These are phyloP conservation scores for Lactarius vividus DNA, from an alignment of 768 basidiomycete genomes.

Conservation along the genomic window DNA sequence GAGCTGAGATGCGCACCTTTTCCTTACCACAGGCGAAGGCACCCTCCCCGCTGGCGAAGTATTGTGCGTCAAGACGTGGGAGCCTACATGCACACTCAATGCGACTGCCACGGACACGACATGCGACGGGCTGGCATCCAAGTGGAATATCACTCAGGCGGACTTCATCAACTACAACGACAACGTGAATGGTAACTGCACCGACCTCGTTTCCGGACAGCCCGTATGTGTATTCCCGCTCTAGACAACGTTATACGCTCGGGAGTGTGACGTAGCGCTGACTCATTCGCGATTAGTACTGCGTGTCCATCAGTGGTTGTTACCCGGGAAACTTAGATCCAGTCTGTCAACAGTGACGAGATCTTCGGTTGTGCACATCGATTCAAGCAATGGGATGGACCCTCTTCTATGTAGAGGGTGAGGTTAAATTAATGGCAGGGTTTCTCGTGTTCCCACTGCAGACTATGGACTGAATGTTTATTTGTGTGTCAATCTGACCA, in stretches of 20 bases:
- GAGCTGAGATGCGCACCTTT: not conserved
- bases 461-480: not conserved
- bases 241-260: not conserved
- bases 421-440: not conserved
- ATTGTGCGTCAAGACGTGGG: not conserved
- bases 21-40: not conserved
- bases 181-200: slow-evolving; percentile 9
- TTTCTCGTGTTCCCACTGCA: not conserved
- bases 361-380: not conserved
- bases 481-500: not conserved
- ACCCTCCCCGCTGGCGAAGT: not conserved
- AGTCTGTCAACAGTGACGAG: slow-evolving; percentile 1
- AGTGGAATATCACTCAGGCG: not conserved
- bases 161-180: slow-evolving; percentile 16
- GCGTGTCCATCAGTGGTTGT: slow-evolving; percentile 9
- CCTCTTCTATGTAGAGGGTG: not conserved
- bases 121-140: not conserved
- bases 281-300: slow-evolving; percentile 12
- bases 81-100: slow-evolving; percentile 19
- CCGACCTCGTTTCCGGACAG: slow-evolving; percentile 7
- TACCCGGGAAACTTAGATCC: not conserved
- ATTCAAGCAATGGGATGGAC: not conserved
- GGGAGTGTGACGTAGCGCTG: not conserved
- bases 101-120: slow-evolving; percentile 6
- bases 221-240: slow-evolving; percentile 8